Evolutionary conservation across 169 alveolate genomes (phyloP), one percentile per base, ranked within the genome.

Genomic region (Babesia divergens): DNA sequence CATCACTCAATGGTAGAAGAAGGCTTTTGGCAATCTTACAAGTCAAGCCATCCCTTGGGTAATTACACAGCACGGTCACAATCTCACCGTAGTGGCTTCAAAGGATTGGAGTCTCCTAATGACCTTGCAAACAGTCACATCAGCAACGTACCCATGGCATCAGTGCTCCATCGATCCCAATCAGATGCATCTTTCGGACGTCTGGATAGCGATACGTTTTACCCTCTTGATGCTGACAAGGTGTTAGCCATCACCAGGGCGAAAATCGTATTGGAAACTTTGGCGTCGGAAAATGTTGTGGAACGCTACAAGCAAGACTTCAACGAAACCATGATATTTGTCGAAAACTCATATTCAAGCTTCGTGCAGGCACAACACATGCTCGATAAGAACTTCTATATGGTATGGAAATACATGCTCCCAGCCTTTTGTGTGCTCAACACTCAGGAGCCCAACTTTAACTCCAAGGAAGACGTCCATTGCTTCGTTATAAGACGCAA

Each of bases 371-470:
- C 70, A 28, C 43, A 43, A 26, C 86, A 77, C 56, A 59, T 44
- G 58, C 67, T 77, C 20, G 86, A 77, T 68, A 65, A 67, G 75
- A 77, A 77, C 51, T 32, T 65, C 53, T 77, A 77, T 62, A 54
- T 54, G 54, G 65, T 77, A 2, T 34, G 67, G 37, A 58, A 40
- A 24, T 58, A 55, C 34, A 44, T 24, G 26, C 50, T 77, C 42
- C 86, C 86, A 35, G 18, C 44, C 50, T 60, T 53, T n/a, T 77
- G 86, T 52, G 58, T 67, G 18, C 64, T 64, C 47, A 24, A 53
- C 8, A 52, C 56, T 31, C 74, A 62, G 66, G 47, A 47, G 1
- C 11, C 11, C 35, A 29, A 22, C 14, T 50, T 42, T 29, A 65
- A 65, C 31, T 51, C 44, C 43, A 68, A 50, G 22, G 59, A 34